phyloP scores from a whole-genome alignment of 2,329 filamentous ascomycete genomes.

The Fusarium dimerum region DNA sequence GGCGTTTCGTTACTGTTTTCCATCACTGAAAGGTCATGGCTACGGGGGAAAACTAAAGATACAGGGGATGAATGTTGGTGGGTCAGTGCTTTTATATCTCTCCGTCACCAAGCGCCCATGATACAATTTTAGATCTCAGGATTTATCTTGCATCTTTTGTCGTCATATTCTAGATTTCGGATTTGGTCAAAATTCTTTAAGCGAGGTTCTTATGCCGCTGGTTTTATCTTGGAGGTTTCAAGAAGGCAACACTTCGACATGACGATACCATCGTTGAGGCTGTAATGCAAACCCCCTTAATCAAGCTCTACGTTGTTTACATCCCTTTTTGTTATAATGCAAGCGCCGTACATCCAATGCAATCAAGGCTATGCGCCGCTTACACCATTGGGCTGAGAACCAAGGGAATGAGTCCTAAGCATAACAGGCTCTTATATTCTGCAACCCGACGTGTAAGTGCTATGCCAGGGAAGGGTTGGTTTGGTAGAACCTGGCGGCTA shows the following conservation, averaged over 20 bases:
- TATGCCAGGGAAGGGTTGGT: background rate
- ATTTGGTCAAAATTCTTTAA: background rate
- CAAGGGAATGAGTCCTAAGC: background rate
- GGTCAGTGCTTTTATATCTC: slow-evolving; percentile 9
- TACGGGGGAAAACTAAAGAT: slow-evolving; percentile 13
- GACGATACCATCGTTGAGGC: background rate
- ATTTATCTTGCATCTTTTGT: background rate
- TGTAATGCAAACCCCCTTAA: background rate
- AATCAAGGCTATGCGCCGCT: background rate
- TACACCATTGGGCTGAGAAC: background rate
- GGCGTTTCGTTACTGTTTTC: background rate
- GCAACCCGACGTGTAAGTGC: background rate
- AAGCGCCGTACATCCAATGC: background rate
- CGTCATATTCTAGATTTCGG: background rate
- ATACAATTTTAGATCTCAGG: background rate
- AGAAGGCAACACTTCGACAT: background rate
- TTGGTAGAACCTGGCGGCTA: background rate
- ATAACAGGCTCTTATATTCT: background rate
- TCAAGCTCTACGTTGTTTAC: background rate
- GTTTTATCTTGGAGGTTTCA: background rate
- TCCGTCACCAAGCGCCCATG: background rate
- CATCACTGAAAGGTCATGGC: no score
- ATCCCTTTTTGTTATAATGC: background rate
- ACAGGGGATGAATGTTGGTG: slow-evolving; percentile 7
- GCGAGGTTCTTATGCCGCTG: background rate